Evolutionary conservation across 2,329 filamentous ascomycete genomes (phyloP).

Genomic region (Sclerotinia borealis): DNA sequence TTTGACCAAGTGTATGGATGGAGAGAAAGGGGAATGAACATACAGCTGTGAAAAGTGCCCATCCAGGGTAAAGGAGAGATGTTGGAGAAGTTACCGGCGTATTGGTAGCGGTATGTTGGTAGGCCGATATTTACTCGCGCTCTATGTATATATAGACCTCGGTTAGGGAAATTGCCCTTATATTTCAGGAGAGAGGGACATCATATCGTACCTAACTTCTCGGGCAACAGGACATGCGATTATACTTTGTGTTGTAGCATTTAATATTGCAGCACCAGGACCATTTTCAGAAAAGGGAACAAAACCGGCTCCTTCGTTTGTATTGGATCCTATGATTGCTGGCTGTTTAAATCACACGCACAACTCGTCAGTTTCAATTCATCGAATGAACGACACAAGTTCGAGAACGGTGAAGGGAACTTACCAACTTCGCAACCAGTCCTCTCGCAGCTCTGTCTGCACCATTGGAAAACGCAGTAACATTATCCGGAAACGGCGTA

Average conservation of each 20-base stretch:
- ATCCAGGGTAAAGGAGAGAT: constrained; percentile 26
- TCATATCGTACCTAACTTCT: constrained; percentile 13
- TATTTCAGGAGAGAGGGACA: background rate
- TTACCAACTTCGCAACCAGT: constrained; percentile 17
- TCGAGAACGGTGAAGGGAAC: background rate
- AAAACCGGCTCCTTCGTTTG: constrained; percentile 27
- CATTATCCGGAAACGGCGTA: background rate
- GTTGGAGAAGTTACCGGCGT: constrained; percentile 32
- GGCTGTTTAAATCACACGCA: constrained; percentile 14
- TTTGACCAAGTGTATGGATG: no score
- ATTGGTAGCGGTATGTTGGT: constrained; percentile 30
- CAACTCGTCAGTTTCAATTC: background rate
- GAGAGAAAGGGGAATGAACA: background rate
- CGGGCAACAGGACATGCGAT: constrained; percentile 16
- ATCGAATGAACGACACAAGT: background rate
- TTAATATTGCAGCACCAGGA: constrained; percentile 9
- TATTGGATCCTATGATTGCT: constrained; percentile 27
- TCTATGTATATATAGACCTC: background rate
- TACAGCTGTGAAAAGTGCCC: constrained; percentile 30
- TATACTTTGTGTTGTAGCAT: constrained; percentile 6
- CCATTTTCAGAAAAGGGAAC: constrained; percentile 17
- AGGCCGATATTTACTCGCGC: constrained; percentile 11
- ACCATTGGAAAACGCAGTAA: background rate
- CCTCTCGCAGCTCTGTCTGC: background rate
- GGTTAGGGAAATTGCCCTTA: background rate